Base-by-base conservation (phyloP, 306 rosid species). In the Vigna unguiculata region DNA sequence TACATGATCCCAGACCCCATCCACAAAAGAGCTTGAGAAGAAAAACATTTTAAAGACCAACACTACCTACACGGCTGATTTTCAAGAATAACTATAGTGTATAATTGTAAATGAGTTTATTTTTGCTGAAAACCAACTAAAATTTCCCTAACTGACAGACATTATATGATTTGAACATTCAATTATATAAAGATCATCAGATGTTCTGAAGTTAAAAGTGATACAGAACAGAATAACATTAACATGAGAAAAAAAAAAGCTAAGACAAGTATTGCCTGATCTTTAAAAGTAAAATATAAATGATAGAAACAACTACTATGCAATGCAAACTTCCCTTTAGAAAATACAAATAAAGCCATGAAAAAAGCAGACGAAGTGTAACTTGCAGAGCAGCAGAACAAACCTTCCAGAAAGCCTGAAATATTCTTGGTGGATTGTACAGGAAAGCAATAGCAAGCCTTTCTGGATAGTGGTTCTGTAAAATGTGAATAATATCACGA, bases 391-490 rank as follows among this genome's bases (percentile, higher is more conserved):
- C 4, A 72, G 71, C 41, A 80, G 78, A 53, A 71, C 87, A 59
- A 54, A 95, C 98, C 98, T 85, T 95, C 74, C 83, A 95, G 78
- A 95, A 86, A 55, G 97, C 96, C 75, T 90, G 96, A 82, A 92
- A 95, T 75, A 95, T 80, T 79, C 89, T 92, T 20, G 98, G 98
- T 9, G 98, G 98, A 75, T 82, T 95, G 64, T 90, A 87, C 64
- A 92, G 85, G 60, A 92, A 84, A 53, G 89, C 90, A 40, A 89
- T 47, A 14, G 84, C 97, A 54, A 95, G 98, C 86, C 98, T 88
- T 80, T 95, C 97, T 1, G 98, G 98, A 73, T 95, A 95, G 89
- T 92, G 97, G 69, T 71, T 89, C 81, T 95, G 99, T 51, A 95
- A 82, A 67, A 95, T 80, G 88, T 95, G 43, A 51, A 90, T 87